Evolutionary conservation across 331 rosid species (phyloP).

Genomic region (Acacia pycnantha): DNA sequence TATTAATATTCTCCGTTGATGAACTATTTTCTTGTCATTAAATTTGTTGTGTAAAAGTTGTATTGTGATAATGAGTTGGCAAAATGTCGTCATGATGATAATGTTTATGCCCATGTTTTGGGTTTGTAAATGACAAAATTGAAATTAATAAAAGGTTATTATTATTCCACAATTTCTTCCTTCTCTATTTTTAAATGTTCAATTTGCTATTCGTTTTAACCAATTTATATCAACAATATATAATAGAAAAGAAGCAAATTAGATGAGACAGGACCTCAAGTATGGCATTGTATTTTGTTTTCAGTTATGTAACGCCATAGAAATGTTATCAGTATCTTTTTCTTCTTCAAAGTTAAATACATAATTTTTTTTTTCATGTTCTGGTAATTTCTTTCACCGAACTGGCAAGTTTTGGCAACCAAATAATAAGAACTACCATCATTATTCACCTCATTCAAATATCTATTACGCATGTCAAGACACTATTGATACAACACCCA

Average conservation of each 20-base stretch:
- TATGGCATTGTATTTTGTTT: neutral
- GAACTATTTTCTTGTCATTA: too few relatives aligned
- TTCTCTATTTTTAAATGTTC: too few relatives aligned
- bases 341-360: neutral
- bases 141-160: too few relatives aligned
- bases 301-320: neutral
- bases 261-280: neutral
- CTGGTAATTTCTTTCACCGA: neutral
- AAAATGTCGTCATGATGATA: too few relatives aligned
- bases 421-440: neutral
- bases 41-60: too few relatives aligned
- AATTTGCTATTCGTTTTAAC: neutral
- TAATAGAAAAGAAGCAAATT: too few relatives aligned
- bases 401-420: neutral
- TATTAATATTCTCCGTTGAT: too few relatives aligned
- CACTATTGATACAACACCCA: neutral
- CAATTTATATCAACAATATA: neutral
- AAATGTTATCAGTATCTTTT: neutral
- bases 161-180: too few relatives aligned
- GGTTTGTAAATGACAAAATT: too few relatives aligned
- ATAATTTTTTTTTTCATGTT: neutral
- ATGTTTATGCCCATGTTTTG: too few relatives aligned
- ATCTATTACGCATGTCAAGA: neutral
- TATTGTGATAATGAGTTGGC: too few relatives aligned
- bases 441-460: too few relatives aligned